Evolutionary conservation across 2,329 filamentous ascomycete species (phyloP).

Genomic region (Microcyclospora tardicrescens): DNA sequence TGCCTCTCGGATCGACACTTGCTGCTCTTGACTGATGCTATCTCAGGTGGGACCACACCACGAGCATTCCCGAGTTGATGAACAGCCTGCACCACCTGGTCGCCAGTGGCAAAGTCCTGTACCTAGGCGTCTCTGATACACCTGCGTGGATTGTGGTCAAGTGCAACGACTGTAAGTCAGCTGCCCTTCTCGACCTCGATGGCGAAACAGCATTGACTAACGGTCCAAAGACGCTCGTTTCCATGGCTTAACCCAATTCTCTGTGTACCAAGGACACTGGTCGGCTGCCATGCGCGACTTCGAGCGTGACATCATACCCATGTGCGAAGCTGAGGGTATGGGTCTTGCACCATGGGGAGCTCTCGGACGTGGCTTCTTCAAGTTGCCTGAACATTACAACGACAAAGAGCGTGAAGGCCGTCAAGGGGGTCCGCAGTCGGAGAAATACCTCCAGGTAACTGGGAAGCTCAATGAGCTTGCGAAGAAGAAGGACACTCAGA

Average conservation of each 20-base stretch:
- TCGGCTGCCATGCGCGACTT: constrained; percentile 46
- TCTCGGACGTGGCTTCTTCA: constrained; percentile 37
- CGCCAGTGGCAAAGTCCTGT: constrained; percentile 48
- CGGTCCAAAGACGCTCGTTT: constrained; percentile 44
- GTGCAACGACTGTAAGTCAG: constrained; percentile 41
- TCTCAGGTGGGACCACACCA: constrained; percentile 49
- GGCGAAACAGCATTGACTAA: not conserved
- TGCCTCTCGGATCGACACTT: not conserved
- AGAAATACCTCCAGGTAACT: constrained; percentile 37
- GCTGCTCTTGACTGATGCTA: not conserved
- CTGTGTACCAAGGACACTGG: constrained; percentile 56
- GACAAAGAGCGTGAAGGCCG: constrained; percentile 22
- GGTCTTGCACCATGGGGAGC: constrained; percentile 43
- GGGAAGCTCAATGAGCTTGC: constrained; percentile 49
- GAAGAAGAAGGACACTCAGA: constrained; percentile 35
- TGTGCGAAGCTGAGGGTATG: constrained; percentile 50
- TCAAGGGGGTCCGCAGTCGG: constrained; percentile 27
- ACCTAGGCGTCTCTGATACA: constrained; percentile 54
- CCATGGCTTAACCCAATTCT: constrained; percentile 58
- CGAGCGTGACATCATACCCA: constrained; percentile 43
- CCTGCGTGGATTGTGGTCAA: constrained; percentile 47
- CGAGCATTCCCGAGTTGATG: constrained; percentile 54
- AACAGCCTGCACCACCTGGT: constrained; percentile 52
- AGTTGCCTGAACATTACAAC: constrained; percentile 21
- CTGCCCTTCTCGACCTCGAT: not conserved